These are phyloP conservation scores for Agapanthus africanus DNA, from an alignment of 106 monocot genomes.

Conservation along the genomic window DNA sequence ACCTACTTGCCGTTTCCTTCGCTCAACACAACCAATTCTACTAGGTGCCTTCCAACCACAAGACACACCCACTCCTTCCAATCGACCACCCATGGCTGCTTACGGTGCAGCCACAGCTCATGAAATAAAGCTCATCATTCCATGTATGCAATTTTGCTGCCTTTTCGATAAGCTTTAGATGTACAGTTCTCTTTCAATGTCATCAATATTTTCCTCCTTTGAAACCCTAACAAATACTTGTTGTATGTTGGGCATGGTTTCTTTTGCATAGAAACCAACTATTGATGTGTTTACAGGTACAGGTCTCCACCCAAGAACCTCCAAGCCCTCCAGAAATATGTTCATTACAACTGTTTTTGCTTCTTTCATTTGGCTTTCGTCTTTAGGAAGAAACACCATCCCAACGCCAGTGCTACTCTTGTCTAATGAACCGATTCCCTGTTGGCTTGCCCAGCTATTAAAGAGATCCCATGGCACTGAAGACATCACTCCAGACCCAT, in stretches of 20 bases:
- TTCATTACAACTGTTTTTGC: slow-evolving; percentile 80
- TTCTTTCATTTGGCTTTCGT: slow-evolving; percentile 59
- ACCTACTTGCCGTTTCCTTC: too few relatives aligned
- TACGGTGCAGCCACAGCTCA: too few relatives aligned
- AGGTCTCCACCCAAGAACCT: slow-evolving; percentile 91
- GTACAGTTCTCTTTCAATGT: slow-evolving; percentile 93
- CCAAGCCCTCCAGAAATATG: slow-evolving; percentile 80
- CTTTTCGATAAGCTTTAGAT: slow-evolving; percentile 80
- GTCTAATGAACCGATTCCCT: slow-evolving; percentile 65
- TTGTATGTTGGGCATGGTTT: slow-evolving; percentile 91
- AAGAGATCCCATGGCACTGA: slow-evolving; percentile 84
- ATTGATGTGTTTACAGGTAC: slow-evolving; percentile 75
- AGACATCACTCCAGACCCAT: slow-evolving; percentile 91
- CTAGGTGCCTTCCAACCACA: too few relatives aligned
- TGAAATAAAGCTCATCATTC: slow-evolving; percentile 85
- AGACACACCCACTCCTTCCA: too few relatives aligned
- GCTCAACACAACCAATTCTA: too few relatives aligned
- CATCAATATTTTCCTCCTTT: slow-evolving; percentile 76
- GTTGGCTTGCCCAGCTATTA: slow-evolving; percentile 71
- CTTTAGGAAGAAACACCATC: slow-evolving; percentile 90
- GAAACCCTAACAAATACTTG: slow-evolving; percentile 81
- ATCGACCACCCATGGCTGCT: too few relatives aligned
- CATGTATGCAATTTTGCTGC: slow-evolving; percentile 49
- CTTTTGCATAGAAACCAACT: slow-evolving; percentile 84
- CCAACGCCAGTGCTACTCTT: slow-evolving; percentile 81